These are phyloP conservation scores for Waltergamsia citrina DNA, from an alignment of 2,329 filamentous ascomycete genomes.

Conservation along the genomic window DNA sequence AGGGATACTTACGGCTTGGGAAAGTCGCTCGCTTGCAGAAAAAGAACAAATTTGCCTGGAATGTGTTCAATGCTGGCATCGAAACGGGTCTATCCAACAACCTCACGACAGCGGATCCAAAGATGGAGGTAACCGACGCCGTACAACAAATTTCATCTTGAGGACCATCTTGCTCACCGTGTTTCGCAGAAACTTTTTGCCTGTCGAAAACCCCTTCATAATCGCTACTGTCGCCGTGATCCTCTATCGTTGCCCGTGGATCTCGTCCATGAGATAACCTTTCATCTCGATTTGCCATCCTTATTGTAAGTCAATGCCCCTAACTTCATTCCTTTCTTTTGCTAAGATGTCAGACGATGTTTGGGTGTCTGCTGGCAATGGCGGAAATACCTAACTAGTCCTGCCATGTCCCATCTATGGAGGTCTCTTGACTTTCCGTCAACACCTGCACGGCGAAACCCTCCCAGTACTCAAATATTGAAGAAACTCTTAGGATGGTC, in stretches of 20 bases:
- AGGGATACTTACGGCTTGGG: constrained; percentile 32
- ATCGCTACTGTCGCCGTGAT: constrained; percentile 20
- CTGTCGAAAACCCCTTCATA: constrained; percentile 22
- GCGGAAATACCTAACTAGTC: constrained; percentile 17
- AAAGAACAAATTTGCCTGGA: constrained; percentile 27
- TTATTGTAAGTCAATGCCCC: constrained; percentile 17
- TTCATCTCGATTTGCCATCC: constrained; percentile 19
- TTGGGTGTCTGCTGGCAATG: constrained; percentile 20
- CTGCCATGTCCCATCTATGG: constrained; percentile 19
- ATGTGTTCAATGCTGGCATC: constrained; percentile 27
- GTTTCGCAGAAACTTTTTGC: constrained; percentile 20
- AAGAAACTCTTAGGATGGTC: constrained; percentile 14
- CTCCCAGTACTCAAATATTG: constrained; percentile 2
- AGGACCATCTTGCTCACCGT: neutral
- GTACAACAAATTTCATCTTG: neutral
- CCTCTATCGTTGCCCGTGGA: constrained; percentile 25
- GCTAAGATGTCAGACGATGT: constrained; percentile 14
- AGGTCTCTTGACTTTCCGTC: constrained; percentile 16
- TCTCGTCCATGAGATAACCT: constrained; percentile 24
- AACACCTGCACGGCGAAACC: neutral
- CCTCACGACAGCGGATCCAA: constrained; percentile 12
- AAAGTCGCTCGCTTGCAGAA: constrained; percentile 27
- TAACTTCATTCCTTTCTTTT: no score
- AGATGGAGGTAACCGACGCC: constrained; percentile 18
- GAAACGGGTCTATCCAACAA: constrained; percentile 15